Evolutionary conservation across 257 asterid species (phyloP).

Genomic region (Fraxinus anomala): DNA sequence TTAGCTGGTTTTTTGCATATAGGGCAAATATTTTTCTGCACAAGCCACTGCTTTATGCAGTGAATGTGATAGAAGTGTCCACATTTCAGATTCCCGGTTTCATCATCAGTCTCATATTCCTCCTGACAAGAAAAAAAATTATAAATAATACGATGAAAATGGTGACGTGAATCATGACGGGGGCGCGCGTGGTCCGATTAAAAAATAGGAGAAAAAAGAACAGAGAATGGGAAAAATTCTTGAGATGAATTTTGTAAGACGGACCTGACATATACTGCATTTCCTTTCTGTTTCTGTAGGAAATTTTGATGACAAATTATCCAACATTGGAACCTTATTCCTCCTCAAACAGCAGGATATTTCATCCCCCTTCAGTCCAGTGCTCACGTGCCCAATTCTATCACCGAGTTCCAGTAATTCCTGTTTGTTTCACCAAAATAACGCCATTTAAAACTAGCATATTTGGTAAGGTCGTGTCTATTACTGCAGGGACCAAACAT

Average conservation of each 20-base stretch:
- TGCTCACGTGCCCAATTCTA: conserved; percentile 77
- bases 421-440: conserved; percentile 40
- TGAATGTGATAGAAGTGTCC: conserved; percentile 72
- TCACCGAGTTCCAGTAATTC: conserved; percentile 90
- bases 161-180: neutral
- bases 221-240: neutral
- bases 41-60: conserved; percentile 87
- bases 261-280: conserved; percentile 95
- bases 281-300: conserved; percentile 51
- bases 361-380: conserved; percentile 78
- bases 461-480: no score
- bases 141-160: neutral
- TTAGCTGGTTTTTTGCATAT: conserved; percentile 67
- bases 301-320: conserved; percentile 36
- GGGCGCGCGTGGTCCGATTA: neutral
- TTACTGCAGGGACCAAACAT: neutral
- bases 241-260: neutral
- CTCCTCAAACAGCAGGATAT: conserved; percentile 61
- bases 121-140: conserved; percentile 47
- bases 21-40: conserved; percentile 71
- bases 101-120: conserved; percentile 72
- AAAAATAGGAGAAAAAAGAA: no score
- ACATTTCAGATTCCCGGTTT: conserved; percentile 68
- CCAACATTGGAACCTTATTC: conserved; percentile 37
- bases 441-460: neutral